Conservation (phyloP, 2,329 filamentous ascomycete genomes). For the Ophioceras dolichostomum region DNA sequence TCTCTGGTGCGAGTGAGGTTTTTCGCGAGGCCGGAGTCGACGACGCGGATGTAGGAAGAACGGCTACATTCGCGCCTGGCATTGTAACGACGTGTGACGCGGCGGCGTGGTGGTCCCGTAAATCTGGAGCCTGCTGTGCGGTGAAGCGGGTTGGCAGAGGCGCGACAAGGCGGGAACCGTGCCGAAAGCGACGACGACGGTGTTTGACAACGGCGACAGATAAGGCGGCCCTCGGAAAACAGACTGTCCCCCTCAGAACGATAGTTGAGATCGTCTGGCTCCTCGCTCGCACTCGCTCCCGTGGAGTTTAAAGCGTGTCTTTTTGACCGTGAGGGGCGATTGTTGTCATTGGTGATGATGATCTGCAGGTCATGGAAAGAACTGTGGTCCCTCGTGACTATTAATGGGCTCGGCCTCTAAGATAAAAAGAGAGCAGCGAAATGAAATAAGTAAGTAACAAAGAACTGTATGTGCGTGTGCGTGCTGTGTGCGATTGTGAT, state of each 20-base stretch:
- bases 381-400: no score
- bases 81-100: constrained; percentile 37
- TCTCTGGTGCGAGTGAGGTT: constrained; percentile 68
- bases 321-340: constrained; percentile 35
- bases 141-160: no score
- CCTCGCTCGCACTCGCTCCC: constrained; percentile 52
- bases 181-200: constrained; percentile 11
- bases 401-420: no score
- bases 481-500: constrained; percentile 15
- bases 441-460: no score
- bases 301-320: constrained; percentile 62
- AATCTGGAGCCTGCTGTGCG: neutral
- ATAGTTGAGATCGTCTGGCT: constrained; percentile 48
- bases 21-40: constrained; percentile 66
- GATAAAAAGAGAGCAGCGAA: no score
- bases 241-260: constrained; percentile 29
- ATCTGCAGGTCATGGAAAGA: constrained; percentile 40
- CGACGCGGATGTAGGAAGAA: constrained; percentile 48
- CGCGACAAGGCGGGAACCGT: neutral
- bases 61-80: constrained; percentile 59
- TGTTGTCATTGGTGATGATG: constrained; percentile 40
- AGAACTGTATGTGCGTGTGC: no score
- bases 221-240: constrained; percentile 15
- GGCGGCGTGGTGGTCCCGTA: constrained; percentile 8
- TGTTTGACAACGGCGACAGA: constrained; percentile 15